Percentiles rank a stretch among this genome's conserved stretches.
These are phyloP conservation scores for Cystobasidiaceae sp. DNA, from an alignment of 1,284 basidiomycete species.

Conservation along the genomic window DNA sequence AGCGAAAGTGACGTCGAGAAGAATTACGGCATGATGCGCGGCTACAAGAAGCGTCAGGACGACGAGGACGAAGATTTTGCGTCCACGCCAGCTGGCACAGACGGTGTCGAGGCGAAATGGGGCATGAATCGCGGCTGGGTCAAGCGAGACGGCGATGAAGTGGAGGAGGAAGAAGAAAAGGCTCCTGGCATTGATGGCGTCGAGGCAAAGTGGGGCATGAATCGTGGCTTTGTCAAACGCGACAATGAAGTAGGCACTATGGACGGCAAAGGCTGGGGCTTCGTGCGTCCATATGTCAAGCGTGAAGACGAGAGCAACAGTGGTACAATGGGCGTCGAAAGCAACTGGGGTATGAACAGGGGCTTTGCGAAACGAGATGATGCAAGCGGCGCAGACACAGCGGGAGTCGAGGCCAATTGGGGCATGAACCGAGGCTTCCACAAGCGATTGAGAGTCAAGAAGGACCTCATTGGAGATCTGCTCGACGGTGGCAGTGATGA, in stretches of 20 bases:
- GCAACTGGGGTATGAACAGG: not conserved
- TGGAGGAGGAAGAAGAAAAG: not conserved
- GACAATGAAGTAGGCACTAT: too few species aligned
- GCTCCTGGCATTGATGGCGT: not conserved
- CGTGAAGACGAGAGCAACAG: not conserved
- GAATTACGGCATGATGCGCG: not conserved
- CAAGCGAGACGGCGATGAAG: not conserved
- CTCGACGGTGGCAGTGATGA: too few species aligned
- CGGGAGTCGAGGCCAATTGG: too few species aligned
- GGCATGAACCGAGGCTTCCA: too few species aligned
- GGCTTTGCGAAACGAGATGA: not conserved
- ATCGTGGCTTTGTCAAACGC: not conserved
- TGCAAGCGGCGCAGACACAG: too few species aligned
- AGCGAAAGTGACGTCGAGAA: not conserved
- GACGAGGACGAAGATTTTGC: not conserved
- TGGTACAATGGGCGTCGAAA: not conserved
- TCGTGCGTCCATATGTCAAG: not conserved
- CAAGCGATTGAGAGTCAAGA: too few species aligned
- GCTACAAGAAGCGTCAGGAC: constrained; percentile 1
- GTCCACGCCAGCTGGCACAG: not conserved
- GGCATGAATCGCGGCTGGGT: too few species aligned
- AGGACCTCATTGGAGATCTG: too few species aligned
- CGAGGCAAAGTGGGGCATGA: not conserved
- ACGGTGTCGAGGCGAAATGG: not conserved
- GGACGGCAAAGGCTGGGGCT: too few species aligned